Conservation (phyloP, 495 filamentous ascomycete genomes). For the Aspergillus bertholletiae region DNA sequence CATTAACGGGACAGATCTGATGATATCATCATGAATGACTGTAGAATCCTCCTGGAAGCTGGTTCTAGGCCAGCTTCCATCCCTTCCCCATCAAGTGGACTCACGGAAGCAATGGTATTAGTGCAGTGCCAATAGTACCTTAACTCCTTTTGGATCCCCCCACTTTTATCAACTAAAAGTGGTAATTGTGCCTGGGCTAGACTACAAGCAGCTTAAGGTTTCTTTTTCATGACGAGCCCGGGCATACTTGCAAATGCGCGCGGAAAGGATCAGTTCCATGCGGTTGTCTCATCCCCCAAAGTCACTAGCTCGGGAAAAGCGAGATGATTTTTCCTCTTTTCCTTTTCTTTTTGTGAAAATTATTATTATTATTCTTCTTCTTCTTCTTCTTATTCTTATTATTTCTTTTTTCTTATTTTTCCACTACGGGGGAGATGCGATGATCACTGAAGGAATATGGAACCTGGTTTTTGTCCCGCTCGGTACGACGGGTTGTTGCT, state of each 20-base stretch:
- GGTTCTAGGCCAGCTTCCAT: neutral
- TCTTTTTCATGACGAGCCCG: neutral
- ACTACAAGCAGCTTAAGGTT: neutral
- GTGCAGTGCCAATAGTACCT: neutral
- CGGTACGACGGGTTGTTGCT: slow-evolving; percentile 12
- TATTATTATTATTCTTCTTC: too few species aligned
- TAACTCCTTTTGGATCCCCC: neutral
- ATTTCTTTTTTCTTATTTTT: too few species aligned
- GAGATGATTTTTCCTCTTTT: neutral
- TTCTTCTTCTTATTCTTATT: too few species aligned
- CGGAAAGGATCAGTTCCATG: neutral
- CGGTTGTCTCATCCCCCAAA: neutral
- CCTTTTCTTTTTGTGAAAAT: neutral
- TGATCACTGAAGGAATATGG: neutral
- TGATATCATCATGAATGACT: neutral
- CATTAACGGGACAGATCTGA: neutral
- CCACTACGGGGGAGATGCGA: too few species aligned
- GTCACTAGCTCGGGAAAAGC: neutral
- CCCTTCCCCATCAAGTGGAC: neutral
- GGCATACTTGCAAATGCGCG: neutral
- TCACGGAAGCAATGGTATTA: neutral
- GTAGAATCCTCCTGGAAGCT: neutral
- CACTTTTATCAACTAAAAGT: neutral
- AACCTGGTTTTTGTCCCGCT: neutral
- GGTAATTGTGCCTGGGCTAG: slow-evolving; percentile 8